Evolutionary conservation across 75 land plant species (phyloP), one percentile per base, ranked within the genome.

Genomic region (Gnetum montanum): DNA sequence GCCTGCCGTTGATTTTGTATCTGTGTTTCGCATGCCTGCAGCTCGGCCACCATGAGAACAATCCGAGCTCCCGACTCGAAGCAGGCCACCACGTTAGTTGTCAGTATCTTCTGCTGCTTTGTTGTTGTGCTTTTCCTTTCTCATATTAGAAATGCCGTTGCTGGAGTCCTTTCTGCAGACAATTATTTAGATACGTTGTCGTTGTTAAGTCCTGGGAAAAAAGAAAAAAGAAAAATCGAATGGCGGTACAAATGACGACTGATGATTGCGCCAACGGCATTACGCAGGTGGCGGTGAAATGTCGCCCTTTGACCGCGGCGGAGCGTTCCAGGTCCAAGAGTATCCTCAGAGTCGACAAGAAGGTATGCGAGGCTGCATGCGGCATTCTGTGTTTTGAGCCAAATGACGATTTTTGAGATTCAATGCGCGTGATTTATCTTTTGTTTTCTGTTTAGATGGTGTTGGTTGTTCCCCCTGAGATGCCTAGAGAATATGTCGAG

Each of bases 221-320:
- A n/a, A n/a, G n/a, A n/a, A n/a, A n/a, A n/a, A n/a, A n/a, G n/a
- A n/a, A n/a, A n/a, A n/a, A 31, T 25, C 20, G 49, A 4, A 8
- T n/a, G n/a, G n/a, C n/a, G n/a, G n/a, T n/a, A n/a, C 34, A 22
- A 31, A 44, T 26, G 50, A 45, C 43, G 50, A 50, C 31, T 25
- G 19, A 30, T 41, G 55, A 34, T 43, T 31, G 37, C 24, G 29
- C 4, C 43, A 12, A 26, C 43, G 27, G 29, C 16, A 34, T 26
- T 19, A 41, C 54, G 34, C 63, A 90, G 96, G 96, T 90, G 52
- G 96, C 92, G 20, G 84, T 90, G 6, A 86, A 78, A 83, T 90
- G 92, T 66, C 70, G 96, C 48, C 88, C 92, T 30, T 44, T 90
- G 10, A 74, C 74, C 36, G 62, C 56, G n/a, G 46, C 28, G 22